Evolutionary conservation across 192 early-diverging fungal species (phyloP).

Genomic region (Backusella psychrophila): DNA sequence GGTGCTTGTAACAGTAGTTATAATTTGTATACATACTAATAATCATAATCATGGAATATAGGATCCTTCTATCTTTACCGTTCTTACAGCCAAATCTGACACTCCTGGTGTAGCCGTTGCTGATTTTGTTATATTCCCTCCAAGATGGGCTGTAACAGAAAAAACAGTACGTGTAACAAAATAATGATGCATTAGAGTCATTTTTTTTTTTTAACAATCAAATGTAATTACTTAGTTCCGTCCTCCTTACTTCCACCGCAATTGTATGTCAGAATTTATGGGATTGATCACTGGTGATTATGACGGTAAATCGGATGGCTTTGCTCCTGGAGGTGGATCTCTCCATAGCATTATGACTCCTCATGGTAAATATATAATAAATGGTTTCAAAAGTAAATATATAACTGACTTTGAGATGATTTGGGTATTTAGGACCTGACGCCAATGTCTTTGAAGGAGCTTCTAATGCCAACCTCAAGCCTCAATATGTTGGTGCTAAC

Average conservation of each 20-base stretch:
- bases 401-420: background rate
- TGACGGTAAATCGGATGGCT: conserved; percentile 91
- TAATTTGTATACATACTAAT: background rate
- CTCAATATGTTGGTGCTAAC: conserved; percentile 77
- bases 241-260: conserved; percentile 97
- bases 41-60: conserved; percentile 25
- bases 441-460: conserved; percentile 72
- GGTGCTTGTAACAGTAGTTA: conserved; percentile 10
- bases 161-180: conserved; percentile 65
- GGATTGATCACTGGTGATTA: conserved; percentile 90
- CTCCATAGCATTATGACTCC: conserved; percentile 85
- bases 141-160: conserved; percentile 89
- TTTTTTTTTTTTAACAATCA: background rate
- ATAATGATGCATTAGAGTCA: background rate
- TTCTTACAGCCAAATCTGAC: conserved; percentile 86
- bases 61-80: conserved; percentile 98
- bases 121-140: conserved; percentile 98
- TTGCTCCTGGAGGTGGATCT: conserved; percentile 89
- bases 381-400: background rate
- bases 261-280: conserved; percentile 99
- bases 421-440: conserved; percentile 64
- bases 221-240: conserved; percentile 52
- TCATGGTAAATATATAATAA: conserved; percentile 52
- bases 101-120: conserved; percentile 83
- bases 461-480: conserved; percentile 66